These are phyloP conservation scores for Rhynchospora tenuis DNA, from an alignment of 176 grass and related monocot species.

Conservation along the genomic window DNA sequence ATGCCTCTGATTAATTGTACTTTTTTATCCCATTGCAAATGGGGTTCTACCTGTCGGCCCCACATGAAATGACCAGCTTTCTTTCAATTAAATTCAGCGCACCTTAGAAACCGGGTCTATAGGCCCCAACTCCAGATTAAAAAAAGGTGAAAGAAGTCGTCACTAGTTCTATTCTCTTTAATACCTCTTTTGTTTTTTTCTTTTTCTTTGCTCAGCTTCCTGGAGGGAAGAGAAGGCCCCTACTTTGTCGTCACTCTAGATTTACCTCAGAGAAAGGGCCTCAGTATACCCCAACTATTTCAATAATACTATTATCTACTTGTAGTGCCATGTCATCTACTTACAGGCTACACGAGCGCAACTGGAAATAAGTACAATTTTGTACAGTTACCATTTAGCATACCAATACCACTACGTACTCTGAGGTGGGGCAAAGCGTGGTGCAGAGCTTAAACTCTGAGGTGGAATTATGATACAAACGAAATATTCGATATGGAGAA, in stretches of 20 bases:
- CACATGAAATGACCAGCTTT: not conserved
- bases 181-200: not conserved
- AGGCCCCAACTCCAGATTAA: not conserved
- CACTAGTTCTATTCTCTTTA: constrained; percentile 19
- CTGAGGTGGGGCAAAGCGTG: not conserved
- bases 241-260: constrained; percentile 13
- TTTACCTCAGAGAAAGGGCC: not conserved
- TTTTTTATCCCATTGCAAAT: constrained; percentile 7
- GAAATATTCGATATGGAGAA: not conserved
- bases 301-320: constrained; percentile 2
- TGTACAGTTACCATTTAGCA: not conserved
- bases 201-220: not conserved
- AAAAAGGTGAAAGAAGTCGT: constrained; percentile 17
- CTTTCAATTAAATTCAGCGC: constrained; percentile 12
- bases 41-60: not conserved
- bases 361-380: constrained; percentile 1
- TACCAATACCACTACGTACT: not conserved
- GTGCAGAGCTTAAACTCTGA: constrained; percentile 4
- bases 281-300: not conserved
- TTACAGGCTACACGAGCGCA: not conserved
- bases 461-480: not conserved
- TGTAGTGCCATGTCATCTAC: not conserved
- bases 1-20: constrained; percentile 26
- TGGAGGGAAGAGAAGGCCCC: not conserved
- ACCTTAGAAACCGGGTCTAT: constrained; percentile 17